phyloP scores from a whole-genome alignment of 2,329 filamentous ascomycete genomes.

The Pseudogymnoascus sp. region DNA sequence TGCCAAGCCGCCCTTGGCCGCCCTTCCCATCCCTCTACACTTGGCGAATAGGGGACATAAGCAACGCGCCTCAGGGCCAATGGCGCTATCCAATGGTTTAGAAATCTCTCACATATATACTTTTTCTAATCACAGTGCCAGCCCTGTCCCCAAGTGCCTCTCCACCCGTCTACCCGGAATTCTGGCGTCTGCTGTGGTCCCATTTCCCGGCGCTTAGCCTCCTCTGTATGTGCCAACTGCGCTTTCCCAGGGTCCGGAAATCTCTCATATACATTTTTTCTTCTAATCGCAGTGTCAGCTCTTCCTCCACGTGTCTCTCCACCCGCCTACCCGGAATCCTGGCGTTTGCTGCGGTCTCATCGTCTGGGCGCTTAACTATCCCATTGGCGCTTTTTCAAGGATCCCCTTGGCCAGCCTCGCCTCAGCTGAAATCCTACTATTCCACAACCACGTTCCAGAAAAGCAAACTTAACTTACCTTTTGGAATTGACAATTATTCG shows the following conservation, averaged over 20 bases:
- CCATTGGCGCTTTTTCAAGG: not conserved
- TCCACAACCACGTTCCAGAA: not conserved
- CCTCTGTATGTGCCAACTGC: not conserved
- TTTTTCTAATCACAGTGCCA: not conserved
- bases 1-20: too few relatives aligned
- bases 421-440: not conserved
- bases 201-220: not conserved
- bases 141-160: not conserved
- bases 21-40: too few relatives aligned
- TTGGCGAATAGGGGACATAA: too few relatives aligned
- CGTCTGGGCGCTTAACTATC: too few relatives aligned
- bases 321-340: too few relatives aligned
- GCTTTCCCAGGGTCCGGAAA: not conserved
- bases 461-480: not conserved
- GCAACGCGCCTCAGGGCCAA: too few relatives aligned
- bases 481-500: not conserved
- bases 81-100: not conserved
- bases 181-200: not conserved
- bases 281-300: too few relatives aligned
- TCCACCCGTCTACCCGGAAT: not conserved
- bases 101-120: not conserved
- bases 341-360: too few relatives aligned
- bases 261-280: too few relatives aligned
- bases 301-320: too few relatives aligned
- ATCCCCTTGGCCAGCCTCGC: not conserved